Evolutionary conservation across 768 basidiomycete genomes (phyloP).

Genomic region (Ephemerocybe angulata): DNA sequence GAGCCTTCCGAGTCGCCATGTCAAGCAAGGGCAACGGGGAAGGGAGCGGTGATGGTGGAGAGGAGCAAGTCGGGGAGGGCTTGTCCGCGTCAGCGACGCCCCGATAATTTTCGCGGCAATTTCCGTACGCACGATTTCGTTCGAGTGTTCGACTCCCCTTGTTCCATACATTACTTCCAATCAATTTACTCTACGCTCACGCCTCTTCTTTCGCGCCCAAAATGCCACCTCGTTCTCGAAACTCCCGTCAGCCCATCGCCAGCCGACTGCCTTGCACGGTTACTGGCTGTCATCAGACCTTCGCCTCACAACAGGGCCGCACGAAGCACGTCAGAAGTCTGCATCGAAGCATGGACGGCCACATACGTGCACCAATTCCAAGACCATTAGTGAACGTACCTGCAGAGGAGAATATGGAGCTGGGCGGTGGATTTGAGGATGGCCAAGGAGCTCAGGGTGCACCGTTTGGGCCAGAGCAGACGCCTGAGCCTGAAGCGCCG

Average conservation of each 20-base stretch:
- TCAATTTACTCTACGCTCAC: too few relatives aligned
- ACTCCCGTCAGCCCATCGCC: neutral
- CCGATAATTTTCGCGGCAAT: too few relatives aligned
- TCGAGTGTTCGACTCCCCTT: too few relatives aligned
- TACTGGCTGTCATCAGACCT: neutral
- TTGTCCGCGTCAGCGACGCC: too few relatives aligned
- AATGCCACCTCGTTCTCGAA: neutral
- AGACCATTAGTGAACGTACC: too few relatives aligned
- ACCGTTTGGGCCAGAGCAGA: neutral
- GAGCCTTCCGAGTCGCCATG: too few relatives aligned
- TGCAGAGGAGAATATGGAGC: too few relatives aligned
- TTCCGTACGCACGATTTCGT: too few relatives aligned
- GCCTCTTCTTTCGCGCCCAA: neutral
- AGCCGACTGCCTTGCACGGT: neutral
- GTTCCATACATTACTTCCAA: too few relatives aligned
- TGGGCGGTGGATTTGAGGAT: neutral
- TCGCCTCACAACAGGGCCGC: neutral
- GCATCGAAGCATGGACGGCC: neutral
- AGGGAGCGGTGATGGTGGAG: too few relatives aligned
- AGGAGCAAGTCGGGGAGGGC: too few relatives aligned
- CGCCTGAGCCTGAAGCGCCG: neutral
- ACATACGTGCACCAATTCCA: neutral
- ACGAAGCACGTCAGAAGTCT: neutral
- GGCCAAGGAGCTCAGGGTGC: neutral
- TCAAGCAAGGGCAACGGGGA: too few relatives aligned